Conservation (phyloP, 306 rosid species). For the Trifolium dubium region DNA sequence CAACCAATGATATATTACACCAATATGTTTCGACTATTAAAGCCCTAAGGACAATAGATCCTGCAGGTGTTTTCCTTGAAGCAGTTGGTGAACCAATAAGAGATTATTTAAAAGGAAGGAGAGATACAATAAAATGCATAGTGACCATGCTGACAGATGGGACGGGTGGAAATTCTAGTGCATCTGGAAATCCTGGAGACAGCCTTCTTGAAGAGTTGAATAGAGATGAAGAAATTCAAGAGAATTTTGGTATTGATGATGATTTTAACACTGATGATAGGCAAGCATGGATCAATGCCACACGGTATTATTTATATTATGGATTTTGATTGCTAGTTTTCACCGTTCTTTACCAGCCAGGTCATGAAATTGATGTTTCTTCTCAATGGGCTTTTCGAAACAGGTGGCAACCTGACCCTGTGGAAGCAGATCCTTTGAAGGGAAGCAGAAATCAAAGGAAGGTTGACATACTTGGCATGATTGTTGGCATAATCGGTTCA, state of each 20-base stretch:
- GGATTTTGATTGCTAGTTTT: conserved; percentile 12
- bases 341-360: conserved; percentile 16
- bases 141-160: conserved; percentile 99
- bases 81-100: conserved; percentile 98
- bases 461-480: conserved; percentile 98
- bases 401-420: conserved; percentile 99
- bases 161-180: conserved; percentile 76
- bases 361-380: conserved; percentile 33
- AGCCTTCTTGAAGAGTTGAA: conserved; percentile 99
- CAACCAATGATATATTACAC: conserved; percentile 96
- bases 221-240: conserved; percentile 91
- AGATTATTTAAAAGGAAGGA: conserved; percentile 94
- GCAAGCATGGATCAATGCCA: conserved; percentile 91
- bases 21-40: conserved; percentile 96
- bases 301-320: conserved; percentile 54
- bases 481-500: conserved; percentile 92
- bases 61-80: conserved; percentile 97
- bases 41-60: conserved; percentile 93
- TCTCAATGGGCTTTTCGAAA: conserved; percentile 41
- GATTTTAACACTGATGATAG: conserved; percentile 89
- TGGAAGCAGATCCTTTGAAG: conserved; percentile 92
- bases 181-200: conserved; percentile 90
- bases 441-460: conserved; percentile 89
- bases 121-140: conserved; percentile 96
- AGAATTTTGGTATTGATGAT: conserved; percentile 72